Base-by-base conservation (phyloP, 169 alveolate species). In the Eimeria mitis region DNA sequence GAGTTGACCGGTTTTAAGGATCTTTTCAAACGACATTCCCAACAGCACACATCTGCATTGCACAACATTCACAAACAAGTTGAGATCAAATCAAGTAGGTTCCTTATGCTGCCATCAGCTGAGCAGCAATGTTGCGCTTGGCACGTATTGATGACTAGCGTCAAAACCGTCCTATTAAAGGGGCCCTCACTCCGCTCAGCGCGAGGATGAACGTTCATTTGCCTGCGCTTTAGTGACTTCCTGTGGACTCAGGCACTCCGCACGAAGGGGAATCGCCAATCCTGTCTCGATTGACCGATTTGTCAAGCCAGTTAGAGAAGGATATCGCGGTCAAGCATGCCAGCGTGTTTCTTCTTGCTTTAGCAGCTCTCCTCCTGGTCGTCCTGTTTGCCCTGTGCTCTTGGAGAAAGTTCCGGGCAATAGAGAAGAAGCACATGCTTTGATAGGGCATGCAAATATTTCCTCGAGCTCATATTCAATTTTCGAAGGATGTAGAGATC, bases 361-460 rank as follows among this genome's bases (percentile, higher is more conserved):
- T 97, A 25, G 95, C 78, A 44, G 95, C 96, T 19, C 95, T 97
- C 44, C 40, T 97, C 28, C 89, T 97, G 49, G 95, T 96, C 37
- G 78, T 94, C 28, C 42, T 91, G 28, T 97, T 97, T 89, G 98
- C 97, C 28, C 34, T 97, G 37, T 79, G 96, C n/a, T 94, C 96
- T 14, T 97, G 97, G 97, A 97, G 95, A 70, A 94, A 95, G 56
- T 95, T 97, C 89, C 96, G 95, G 56, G 98, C 96, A 61, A 97
- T 97, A 71, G 98, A 97, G 87, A 97, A 97, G 96, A 97, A 97
- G 83, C 98, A 97, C 84, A 92, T 95, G 88, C 96, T 97, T 49
- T 97, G 75, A 95, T 37, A 28, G 7, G n/a, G n/a, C 88, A 11
- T 28, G 88, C 88, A 28, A 40, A 75, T 42, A 75, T 75, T 75